Conservation (phyloP, 306 rosid genomes). For the Vachellia pachyceras region DNA sequence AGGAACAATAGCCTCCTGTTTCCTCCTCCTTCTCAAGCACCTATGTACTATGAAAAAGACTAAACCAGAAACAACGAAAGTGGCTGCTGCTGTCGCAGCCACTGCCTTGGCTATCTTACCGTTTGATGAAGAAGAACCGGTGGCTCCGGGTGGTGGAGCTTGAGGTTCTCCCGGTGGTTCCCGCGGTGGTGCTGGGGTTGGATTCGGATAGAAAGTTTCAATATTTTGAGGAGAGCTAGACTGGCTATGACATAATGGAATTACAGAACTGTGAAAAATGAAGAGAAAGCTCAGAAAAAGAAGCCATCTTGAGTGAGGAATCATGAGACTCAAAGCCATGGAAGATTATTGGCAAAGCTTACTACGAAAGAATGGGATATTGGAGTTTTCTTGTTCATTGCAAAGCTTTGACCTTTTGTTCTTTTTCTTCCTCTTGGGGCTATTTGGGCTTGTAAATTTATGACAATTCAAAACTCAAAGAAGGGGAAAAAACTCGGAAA, state of each 20-base stretch:
- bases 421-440: conserved; percentile 37
- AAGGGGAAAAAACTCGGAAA: background rate
- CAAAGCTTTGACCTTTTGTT: background rate
- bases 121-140: conserved; percentile 47
- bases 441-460: conserved; percentile 33
- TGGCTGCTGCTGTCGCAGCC: conserved; percentile 68
- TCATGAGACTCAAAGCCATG: conserved; percentile 49
- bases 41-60: conserved; percentile 51
- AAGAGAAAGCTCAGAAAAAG: conserved; percentile 39
- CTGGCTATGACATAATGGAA: conserved; percentile 48
- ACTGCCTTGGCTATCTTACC: conserved; percentile 59
- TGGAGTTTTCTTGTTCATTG: conserved; percentile 29
- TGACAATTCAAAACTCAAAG: conserved; percentile 60
- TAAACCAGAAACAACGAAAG: conserved; percentile 58
- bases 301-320: conserved; percentile 39
- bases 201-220: conserved; percentile 65
- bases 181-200: conserved; percentile 35
- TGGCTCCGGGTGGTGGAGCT: conserved; percentile 19
- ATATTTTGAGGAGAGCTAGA: conserved; percentile 59
- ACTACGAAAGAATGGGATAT: conserved; percentile 30
- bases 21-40: conserved; percentile 44
- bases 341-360: conserved; percentile 31
- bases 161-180: conserved; percentile 12
- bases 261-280: conserved; percentile 22
- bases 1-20: conserved; percentile 40